Conservation (phyloP, 2,329 filamentous ascomycete species). For the Cryphonectria carpinicola region DNA sequence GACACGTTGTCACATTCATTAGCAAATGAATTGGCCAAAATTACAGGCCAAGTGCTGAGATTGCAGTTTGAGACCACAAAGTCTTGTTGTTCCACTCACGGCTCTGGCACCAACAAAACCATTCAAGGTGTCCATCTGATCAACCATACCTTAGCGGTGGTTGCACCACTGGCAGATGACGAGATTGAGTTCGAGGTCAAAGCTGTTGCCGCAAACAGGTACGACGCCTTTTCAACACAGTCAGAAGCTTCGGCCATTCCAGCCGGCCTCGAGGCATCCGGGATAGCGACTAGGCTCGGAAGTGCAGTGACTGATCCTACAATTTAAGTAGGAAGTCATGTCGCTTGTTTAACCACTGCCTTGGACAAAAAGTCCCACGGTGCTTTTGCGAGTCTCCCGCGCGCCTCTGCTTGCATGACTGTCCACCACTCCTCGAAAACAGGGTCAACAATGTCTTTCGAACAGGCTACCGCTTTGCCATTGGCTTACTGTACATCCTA, state of each 20-base stretch:
- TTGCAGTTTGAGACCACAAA: background rate
- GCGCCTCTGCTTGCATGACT: constrained; percentile 36
- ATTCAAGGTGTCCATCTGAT: constrained; percentile 7
- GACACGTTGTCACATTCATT: background rate
- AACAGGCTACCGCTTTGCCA: constrained; percentile 45
- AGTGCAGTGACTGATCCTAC: constrained; percentile 26
- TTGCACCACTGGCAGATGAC: constrained; percentile 23
- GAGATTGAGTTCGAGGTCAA: constrained; percentile 41
- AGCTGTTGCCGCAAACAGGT: constrained; percentile 39
- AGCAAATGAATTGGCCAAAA: background rate
- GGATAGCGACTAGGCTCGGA: constrained; percentile 38
- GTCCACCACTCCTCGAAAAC: background rate
- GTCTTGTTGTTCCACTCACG: constrained; percentile 31
- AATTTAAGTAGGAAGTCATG: constrained; percentile 42
- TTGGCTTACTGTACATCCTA: constrained; percentile 47
- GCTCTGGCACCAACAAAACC: constrained; percentile 17
- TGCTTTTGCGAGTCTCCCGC: constrained; percentile 40
- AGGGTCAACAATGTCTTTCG: constrained; percentile 37
- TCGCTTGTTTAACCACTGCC: constrained; percentile 38
- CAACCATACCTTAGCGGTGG: background rate
- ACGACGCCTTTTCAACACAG: constrained; percentile 6
- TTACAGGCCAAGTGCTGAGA: background rate
- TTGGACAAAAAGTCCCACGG: constrained; percentile 27
- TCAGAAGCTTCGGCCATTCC: background rate
- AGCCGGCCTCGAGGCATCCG: constrained; percentile 46